Base-by-base conservation (phyloP, 73 alveolate genomes). In the Effrenium voratum region DNA sequence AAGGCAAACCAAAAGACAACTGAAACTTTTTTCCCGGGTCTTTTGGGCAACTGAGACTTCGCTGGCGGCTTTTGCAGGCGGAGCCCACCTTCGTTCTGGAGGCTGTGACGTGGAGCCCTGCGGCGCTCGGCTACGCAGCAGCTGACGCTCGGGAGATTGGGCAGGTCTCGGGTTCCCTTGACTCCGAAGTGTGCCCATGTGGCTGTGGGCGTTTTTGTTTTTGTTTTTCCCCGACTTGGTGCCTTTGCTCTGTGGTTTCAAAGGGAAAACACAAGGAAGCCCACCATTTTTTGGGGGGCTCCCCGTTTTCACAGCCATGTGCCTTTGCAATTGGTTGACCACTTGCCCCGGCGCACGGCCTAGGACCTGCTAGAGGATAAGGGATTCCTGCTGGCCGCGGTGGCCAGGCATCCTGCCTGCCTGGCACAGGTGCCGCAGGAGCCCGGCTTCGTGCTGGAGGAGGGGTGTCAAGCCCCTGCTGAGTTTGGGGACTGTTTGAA, bases 81-180 rank as follows among this genome's bases (percentile, higher is more conserved):
- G 97, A 90, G 66, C 97, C 97, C 43, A 90, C 97, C 52, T 90
- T 90, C 43, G 76, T 68, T 6, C 52, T 90, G 44, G 97, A 90
- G 80, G 88, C 76, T 34, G 38, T 90, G 47, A 5, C 45, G 24
- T 41, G 83, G 38, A 79, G 45, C 24, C 97, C 97, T 12, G 97
- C 63, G 45, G 97, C 97, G 43, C 52, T 90, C 16, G 88, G 88
- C 75, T 47, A n/a, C 36, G 88, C 34, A 13, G 97, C 97, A 22
- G 46, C 92, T 6, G 92, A 82, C 19, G 63, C 19, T 52, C 19
- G 19, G 63, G 19, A 12, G 63, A 19, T 52, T 19, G 19, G 63
- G 19, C 19, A 52, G 8, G 26, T 52, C 26, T 52, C 63, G 8
- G 8, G 8, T 52, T 52, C 63, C 63, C 63, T 19, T 52, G 8